Conservation (phyloP, 805 yeast species). For the Lipomyces oligophaga region DNA sequence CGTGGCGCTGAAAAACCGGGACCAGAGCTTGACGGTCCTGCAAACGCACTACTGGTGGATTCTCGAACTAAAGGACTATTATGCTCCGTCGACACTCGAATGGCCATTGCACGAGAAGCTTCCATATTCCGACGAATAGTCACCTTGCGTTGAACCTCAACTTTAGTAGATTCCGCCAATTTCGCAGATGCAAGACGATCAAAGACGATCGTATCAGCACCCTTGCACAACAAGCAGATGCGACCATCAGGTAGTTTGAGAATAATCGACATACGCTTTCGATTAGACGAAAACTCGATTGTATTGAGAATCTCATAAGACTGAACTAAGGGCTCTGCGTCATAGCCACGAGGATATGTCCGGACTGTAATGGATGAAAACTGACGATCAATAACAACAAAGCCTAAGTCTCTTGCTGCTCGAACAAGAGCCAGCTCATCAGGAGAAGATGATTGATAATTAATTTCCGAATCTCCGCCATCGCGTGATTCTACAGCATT, state of each 20-base stretch:
- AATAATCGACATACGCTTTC: conserved; percentile 93
- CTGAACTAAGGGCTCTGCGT: conserved; percentile 58
- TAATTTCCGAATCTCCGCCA: conserved; percentile 40
- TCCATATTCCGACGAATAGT: conserved; percentile 67
- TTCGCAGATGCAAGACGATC: conserved; percentile 61
- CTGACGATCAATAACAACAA: conserved; percentile 67
- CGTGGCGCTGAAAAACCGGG: conserved; percentile 31
- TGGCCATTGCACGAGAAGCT: conserved; percentile 57
- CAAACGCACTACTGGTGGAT: conserved; percentile 2
- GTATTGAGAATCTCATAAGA: conserved; percentile 69
- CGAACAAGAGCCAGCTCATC: conserved; percentile 91
- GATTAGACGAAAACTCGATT: conserved; percentile 78
- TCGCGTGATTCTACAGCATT: too few species aligned
- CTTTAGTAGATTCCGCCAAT: conserved; percentile 59
- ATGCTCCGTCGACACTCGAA: conserved; percentile 43
- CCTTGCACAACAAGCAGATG: conserved; percentile 80
- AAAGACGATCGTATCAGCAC: conserved; percentile 88
- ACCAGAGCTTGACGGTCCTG: conserved; percentile 38
- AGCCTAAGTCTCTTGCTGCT: conserved; percentile 95
- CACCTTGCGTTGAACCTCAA: conserved; percentile 57
- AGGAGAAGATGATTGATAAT: conserved; percentile 92
- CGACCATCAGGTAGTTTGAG: conserved; percentile 72
- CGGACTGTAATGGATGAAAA: conserved; percentile 60
- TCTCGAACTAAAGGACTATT: not conserved
- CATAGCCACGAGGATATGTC: conserved; percentile 80